Evolutionary conservation across 306 rosid genomes (phyloP).

Genomic region (Parietaria judaica): DNA sequence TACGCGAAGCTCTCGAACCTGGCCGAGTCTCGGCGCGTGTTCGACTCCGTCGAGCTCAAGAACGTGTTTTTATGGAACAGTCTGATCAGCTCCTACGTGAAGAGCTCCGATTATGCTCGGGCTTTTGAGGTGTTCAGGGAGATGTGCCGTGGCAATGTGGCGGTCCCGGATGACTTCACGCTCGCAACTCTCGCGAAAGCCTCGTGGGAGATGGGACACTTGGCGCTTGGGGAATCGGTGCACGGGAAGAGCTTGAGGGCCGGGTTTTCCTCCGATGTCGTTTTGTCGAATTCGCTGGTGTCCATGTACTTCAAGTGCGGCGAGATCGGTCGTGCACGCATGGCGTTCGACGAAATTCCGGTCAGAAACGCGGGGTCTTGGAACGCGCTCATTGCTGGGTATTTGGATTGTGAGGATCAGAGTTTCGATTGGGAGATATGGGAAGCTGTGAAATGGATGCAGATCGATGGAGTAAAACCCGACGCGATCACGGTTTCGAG

Average conservation of each 20-base stretch:
- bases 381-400: slow-evolving; percentile 58
- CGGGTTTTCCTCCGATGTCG: slow-evolving; percentile 49
- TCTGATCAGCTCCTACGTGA: slow-evolving; percentile 46
- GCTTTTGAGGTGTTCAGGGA: slow-evolving; percentile 41
- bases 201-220: slow-evolving; percentile 43
- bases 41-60: slow-evolving; percentile 30
- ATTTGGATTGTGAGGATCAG: slow-evolving; percentile 19
- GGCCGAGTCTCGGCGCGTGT: slow-evolving; percentile 33
- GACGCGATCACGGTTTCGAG: slow-evolving; percentile 60
- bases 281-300: slow-evolving; percentile 61
- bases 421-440: slow-evolving; percentile 23
- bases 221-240: slow-evolving; percentile 38
- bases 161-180: slow-evolving; percentile 58
- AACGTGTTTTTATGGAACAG: slow-evolving; percentile 61
- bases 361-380: slow-evolving; percentile 50
- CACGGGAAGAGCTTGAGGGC: slow-evolving; percentile 51
- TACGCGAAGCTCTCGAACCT: slow-evolving; percentile 34
- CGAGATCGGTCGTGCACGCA: slow-evolving; percentile 28
- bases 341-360: slow-evolving; percentile 70
- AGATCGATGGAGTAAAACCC: slow-evolving; percentile 41
- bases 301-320: slow-evolving; percentile 59
- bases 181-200: slow-evolving; percentile 54
- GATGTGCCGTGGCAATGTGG: slow-evolving; percentile 32
- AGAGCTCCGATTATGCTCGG: slow-evolving; percentile 20
- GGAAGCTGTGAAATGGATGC: slow-evolving; percentile 37